Evolutionary conservation across 2,329 filamentous ascomycete species (phyloP).

Genomic region (Aspergillus tubingensis): DNA sequence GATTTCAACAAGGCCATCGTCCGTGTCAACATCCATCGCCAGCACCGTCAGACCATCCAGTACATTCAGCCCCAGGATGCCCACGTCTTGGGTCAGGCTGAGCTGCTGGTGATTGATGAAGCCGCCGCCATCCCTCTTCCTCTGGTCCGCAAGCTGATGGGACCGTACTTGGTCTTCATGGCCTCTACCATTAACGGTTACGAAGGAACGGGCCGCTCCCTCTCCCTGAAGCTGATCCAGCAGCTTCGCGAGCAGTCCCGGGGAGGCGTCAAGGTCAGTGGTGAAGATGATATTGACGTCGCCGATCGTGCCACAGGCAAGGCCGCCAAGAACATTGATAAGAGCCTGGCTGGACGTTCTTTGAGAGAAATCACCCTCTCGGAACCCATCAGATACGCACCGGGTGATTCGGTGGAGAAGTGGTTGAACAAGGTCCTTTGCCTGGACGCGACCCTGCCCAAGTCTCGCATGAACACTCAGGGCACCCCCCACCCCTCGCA

Average conservation of each 20-base stretch:
- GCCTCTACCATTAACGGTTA: constrained; percentile 99
- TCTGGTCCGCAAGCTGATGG: constrained; percentile 89
- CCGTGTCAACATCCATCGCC: constrained; percentile 89
- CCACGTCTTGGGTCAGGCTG: constrained; percentile 91
- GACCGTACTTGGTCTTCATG: constrained; percentile 98
- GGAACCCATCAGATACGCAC: constrained; percentile 92
- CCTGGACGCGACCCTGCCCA: constrained; percentile 86
- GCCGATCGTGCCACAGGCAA: constrained; percentile 79
- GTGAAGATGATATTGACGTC: constrained; percentile 63
- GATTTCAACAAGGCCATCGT: constrained; percentile 99
- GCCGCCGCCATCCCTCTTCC: constrained; percentile 94
- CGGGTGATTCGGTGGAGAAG: constrained; percentile 87
- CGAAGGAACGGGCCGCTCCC: constrained; percentile 90
- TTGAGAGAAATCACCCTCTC: constrained; percentile 88
- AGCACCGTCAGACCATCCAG: constrained; percentile 96
- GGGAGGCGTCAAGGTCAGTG: constrained; percentile 57
- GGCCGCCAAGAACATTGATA: constrained; percentile 63
- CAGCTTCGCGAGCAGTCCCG: constrained; percentile 92
- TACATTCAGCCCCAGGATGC: constrained; percentile 97
- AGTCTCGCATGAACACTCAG: constrained; percentile 68
- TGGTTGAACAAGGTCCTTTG: constrained; percentile 96
- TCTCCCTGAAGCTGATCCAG: constrained; percentile 95
- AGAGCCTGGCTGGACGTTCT: constrained; percentile 67
- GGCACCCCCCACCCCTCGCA: constrained; percentile 88
- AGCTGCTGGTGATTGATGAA: constrained; percentile 94